Evolutionary conservation across 2,329 filamentous ascomycete genomes (phyloP), one percentile per base, ranked within the genome.

Genomic region (Fusarium oxysporum): DNA sequence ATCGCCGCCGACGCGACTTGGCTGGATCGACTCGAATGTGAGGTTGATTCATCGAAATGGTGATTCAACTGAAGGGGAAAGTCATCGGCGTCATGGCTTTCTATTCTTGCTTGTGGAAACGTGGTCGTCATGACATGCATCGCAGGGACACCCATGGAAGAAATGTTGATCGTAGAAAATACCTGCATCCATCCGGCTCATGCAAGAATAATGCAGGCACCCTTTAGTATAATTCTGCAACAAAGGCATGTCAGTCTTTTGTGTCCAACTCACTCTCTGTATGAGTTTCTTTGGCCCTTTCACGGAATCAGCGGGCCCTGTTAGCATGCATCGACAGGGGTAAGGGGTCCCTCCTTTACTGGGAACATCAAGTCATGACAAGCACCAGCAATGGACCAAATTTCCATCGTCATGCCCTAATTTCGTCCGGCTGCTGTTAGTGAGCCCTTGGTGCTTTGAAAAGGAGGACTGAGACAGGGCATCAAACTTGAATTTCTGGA

Each of bases 121-220:
- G 68, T 77, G 66, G 72, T 63, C 62, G 68, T 75, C 74, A 75
- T 77, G 75, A 71, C 70, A 62, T 77, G 72, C 74, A 76, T 63
- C 55, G 23, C 62, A 63, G 53, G 62, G 55, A 64, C 66, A 61
- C 50, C 64, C 73, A 63, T 65, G 71, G 60, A 70, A 45, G 47
- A 44, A 47, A 58, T 66, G 58, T 71, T 50, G 65, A 59, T 72
- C 33, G 68, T 55, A 57, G 41, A 55, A 53, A 70, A 70, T 50
- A 65, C 44, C 44, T 72, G 54, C 56, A 56, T 58, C 21, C 37
- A 58, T 28, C n/a, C 30, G 25, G 40, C 45, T 54, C 43, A 59
- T 60, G 70, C 59, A 57, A 37, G 62, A 72, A 73, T 70, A 70
- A 72, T 59, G 65, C 59, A 62, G 44, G 56, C 70, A 70, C 30